Evolutionary conservation across 176 grass and related monocot species (phyloP), one percentile per base, ranked within the genome.

Genomic region (Dendrocalamus sinicus): DNA sequence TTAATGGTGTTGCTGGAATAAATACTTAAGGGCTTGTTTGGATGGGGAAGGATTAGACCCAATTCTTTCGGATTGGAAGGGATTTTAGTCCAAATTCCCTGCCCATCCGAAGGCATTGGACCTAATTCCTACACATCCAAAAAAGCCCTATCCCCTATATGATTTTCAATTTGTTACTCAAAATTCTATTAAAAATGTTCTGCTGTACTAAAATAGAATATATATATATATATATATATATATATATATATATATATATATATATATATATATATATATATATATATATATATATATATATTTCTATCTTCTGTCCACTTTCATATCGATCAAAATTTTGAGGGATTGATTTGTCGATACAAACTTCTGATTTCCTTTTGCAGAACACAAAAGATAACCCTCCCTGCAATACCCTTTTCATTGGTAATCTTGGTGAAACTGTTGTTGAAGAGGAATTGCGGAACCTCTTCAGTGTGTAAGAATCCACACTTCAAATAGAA

Each of bases 361-460:
- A 75, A 54, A 35, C 22, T 45, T 75, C 2, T 64, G 39, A 39
- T 81, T 82, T 93, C 41, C 51, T 92, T 44, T 86, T 88, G 81
- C 90, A 99, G 97, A 99, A 99, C 73, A 96, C 88, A 72, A 99
- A 99, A 85, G 97, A 99, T 91, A 99, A 99, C 76, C 93, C 92
- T 79, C 97, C 97, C 70, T 99, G 97, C 67, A 99, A 99, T 67
- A 99, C 97, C 8, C 88, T 99, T 86, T 99, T 99, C 86, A 99
- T 99, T 77, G 97, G 97, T 24, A 99, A 99, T 89, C 92, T 99
- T 64, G 94, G 94, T 84, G 97, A 99, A 88, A 99, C 93, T 85
- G 92, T 99, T 89, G 90, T 94, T 47, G 97, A 99, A 88, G 97
- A 99, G 72, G 97, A 99, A 92, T 86, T 99, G 66, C 88, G 92